These are phyloP conservation scores for Aegilops sharonensis DNA, from an alignment of 176 grass and related monocot genomes.

Conservation along the genomic window DNA sequence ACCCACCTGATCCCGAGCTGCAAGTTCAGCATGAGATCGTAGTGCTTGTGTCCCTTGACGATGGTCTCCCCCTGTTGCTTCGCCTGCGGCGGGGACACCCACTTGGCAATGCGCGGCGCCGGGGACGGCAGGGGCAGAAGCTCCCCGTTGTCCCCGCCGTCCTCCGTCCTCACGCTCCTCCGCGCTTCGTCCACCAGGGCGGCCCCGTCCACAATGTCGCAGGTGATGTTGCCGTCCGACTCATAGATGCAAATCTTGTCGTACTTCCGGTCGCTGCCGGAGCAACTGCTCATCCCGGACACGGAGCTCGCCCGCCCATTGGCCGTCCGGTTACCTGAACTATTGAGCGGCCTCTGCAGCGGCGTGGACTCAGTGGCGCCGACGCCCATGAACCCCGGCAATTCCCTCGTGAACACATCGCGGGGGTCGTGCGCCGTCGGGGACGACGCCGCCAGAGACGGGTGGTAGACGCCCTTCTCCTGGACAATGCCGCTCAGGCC, in stretches of 20 bases:
- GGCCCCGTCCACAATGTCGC: conserved; percentile 60
- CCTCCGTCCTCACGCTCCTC: conserved; percentile 35
- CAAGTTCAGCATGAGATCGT: conserved; percentile 94
- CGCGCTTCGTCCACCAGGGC: conserved; percentile 17
- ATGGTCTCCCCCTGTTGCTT: conserved; percentile 83
- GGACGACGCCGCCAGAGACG: too few relatives aligned
- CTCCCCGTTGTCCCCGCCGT: background rate
- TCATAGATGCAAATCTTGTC: conserved; percentile 71
- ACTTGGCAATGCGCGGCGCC: conserved; percentile 35
- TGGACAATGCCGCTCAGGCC: too few relatives aligned
- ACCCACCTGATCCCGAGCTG: conserved; percentile 93
- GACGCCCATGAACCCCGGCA: too few relatives aligned
- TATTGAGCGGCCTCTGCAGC: conserved; percentile 37
- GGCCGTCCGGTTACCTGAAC: conserved; percentile 20
- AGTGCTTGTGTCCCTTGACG: conserved; percentile 84
- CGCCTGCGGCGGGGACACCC: conserved; percentile 44
- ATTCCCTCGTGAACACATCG: too few relatives aligned
- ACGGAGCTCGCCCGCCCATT: conserved; percentile 45
- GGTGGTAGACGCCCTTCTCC: too few relatives aligned
- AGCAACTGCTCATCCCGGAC: conserved; percentile 47
- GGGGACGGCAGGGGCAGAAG: conserved; percentile 25
- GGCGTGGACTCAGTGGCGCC: conserved; percentile 18
- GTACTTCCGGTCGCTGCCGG: conserved; percentile 53
- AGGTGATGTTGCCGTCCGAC: conserved; percentile 65
- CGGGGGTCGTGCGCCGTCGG: too few relatives aligned